Percentiles rank a stretch among this genome's conserved stretches.
Conservation (phyloP, 352 stramenopile genomes). For the Pythium periplocum region DNA sequence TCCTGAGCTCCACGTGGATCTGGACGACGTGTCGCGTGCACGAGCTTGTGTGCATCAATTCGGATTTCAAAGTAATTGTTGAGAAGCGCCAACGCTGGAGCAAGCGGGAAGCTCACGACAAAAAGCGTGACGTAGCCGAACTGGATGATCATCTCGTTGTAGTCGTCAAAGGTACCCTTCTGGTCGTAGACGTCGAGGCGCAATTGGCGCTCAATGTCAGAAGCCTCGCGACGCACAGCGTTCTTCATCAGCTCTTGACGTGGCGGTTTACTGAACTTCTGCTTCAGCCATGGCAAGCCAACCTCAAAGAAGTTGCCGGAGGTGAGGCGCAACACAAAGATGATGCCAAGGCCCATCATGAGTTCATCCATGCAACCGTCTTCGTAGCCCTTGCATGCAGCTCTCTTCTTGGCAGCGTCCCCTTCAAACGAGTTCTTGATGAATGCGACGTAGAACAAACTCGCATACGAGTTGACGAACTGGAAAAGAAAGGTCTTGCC, state of each 20-base stretch:
- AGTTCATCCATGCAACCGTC: constrained; percentile 75
- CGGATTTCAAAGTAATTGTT: constrained; percentile 93
- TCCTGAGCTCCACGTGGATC: constrained; percentile 76
- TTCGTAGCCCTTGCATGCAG: constrained; percentile 31
- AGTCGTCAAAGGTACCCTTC: constrained; percentile 79
- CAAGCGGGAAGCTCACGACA: constrained; percentile 89
- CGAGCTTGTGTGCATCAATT: constrained; percentile 84
- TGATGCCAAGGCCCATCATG: constrained; percentile 70
- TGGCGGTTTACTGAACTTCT: constrained; percentile 28
- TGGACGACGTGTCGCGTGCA: constrained; percentile 64
- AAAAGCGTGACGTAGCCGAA: constrained; percentile 93
- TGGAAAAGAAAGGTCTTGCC: constrained; percentile 81
- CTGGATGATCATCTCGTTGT: constrained; percentile 88
- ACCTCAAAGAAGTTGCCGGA: constrained; percentile 77
- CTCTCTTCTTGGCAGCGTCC: constrained; percentile 13
- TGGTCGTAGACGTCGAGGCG: constrained; percentile 60
- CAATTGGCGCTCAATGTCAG: constrained; percentile 56
- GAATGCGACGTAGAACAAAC: constrained; percentile 84
- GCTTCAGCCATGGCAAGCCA: constrained; percentile 67
- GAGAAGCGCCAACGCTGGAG: constrained; percentile 80
- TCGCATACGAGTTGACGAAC: constrained; percentile 81
- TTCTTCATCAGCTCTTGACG: constrained; percentile 31
- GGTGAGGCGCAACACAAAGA: constrained; percentile 66
- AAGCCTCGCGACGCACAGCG: constrained; percentile 26
- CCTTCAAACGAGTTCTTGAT: constrained; percentile 61